Percentiles rank a stretch among this genome's conserved stretches.
phyloP scores from a whole-genome alignment of 2,329 filamentous ascomycete species.

The Pseudocercospora macadamiae region DNA sequence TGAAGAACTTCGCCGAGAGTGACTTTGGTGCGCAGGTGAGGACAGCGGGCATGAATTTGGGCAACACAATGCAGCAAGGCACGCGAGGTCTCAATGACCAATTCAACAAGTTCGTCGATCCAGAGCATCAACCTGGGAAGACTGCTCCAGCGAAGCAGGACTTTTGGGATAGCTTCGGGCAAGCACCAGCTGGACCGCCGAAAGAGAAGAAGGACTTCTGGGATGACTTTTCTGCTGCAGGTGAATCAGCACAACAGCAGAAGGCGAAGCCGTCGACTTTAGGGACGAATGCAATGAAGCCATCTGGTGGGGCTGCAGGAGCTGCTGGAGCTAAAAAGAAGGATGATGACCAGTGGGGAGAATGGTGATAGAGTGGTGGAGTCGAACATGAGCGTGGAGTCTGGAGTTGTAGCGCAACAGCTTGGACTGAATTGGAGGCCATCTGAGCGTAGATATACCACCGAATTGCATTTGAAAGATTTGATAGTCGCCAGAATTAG shows the following conservation, averaged over 20 bases:
- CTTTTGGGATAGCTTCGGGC: slow-evolving; percentile 92
- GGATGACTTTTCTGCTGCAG: slow-evolving; percentile 49
- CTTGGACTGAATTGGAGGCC: background rate
- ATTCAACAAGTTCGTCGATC: slow-evolving; percentile 84
- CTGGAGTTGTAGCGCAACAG: slow-evolving; percentile 16
- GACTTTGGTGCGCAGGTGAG: slow-evolving; percentile 62
- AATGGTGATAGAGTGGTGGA: slow-evolving; percentile 43
- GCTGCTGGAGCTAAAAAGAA: slow-evolving; percentile 43
- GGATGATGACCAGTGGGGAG: slow-evolving; percentile 62
- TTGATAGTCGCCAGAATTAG: too few species aligned
- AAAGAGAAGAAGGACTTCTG: slow-evolving; percentile 59
- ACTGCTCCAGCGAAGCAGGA: slow-evolving; percentile 70
- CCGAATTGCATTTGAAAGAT: background rate
- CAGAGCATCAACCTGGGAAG: slow-evolving; percentile 31
- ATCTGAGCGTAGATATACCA: background rate
- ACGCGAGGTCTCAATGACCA: slow-evolving; percentile 76
- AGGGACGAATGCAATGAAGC: slow-evolving; percentile 68
- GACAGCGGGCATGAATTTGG: slow-evolving; percentile 50
- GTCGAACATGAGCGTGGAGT: slow-evolving; percentile 21
- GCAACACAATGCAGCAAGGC: slow-evolving; percentile 65
- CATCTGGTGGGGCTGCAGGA: slow-evolving; percentile 36
- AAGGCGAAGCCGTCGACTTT: slow-evolving; percentile 53
- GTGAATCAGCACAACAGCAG: slow-evolving; percentile 34
- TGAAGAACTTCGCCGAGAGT: slow-evolving; percentile 72
- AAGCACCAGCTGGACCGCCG: slow-evolving; percentile 56